Evolutionary conservation across 2,329 filamentous ascomycete genomes (phyloP).

Genomic region (Teratosphaeria nubilosa): DNA sequence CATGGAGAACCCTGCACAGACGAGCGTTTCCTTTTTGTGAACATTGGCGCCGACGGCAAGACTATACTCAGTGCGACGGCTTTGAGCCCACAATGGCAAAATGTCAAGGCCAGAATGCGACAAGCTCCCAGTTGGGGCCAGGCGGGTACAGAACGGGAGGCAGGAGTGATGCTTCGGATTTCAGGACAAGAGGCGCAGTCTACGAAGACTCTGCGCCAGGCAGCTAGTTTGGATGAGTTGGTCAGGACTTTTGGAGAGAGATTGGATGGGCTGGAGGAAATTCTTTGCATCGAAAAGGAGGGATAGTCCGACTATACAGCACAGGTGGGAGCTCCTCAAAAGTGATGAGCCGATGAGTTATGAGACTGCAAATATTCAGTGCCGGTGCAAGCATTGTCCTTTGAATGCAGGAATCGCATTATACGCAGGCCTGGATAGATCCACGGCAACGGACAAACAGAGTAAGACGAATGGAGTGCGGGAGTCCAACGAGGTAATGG

Average conservation of each 20-base stretch:
- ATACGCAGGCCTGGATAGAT: neutral
- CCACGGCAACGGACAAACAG: neutral
- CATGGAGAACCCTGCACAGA: slow-evolving; percentile 14
- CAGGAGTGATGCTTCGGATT: slow-evolving; percentile 51
- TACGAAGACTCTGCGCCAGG: slow-evolving; percentile 12
- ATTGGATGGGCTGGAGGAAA: slow-evolving; percentile 10
- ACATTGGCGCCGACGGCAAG: slow-evolving; percentile 37
- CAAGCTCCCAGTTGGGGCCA: slow-evolving; percentile 55
- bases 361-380: neutral
- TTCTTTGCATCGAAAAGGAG: neutral
- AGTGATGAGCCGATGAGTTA: neutral
- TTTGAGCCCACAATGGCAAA: slow-evolving; percentile 64
- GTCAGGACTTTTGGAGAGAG: slow-evolving; percentile 27
- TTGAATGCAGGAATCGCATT: neutral
- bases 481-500: no score
- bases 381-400: neutral
- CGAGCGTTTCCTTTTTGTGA: slow-evolving; percentile 49
- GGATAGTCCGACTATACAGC: neutral
- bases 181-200: slow-evolving; percentile 36
- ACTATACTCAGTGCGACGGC: slow-evolving; percentile 60
- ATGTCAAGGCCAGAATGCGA: slow-evolving; percentile 43
- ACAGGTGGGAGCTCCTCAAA: neutral
- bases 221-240: slow-evolving; percentile 28
- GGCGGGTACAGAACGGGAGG: slow-evolving; percentile 33
- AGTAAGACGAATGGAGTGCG: no score